Base-by-base conservation (phyloP, 371 early-diverging fungal genomes). In the Syncephalis fuscata region DNA sequence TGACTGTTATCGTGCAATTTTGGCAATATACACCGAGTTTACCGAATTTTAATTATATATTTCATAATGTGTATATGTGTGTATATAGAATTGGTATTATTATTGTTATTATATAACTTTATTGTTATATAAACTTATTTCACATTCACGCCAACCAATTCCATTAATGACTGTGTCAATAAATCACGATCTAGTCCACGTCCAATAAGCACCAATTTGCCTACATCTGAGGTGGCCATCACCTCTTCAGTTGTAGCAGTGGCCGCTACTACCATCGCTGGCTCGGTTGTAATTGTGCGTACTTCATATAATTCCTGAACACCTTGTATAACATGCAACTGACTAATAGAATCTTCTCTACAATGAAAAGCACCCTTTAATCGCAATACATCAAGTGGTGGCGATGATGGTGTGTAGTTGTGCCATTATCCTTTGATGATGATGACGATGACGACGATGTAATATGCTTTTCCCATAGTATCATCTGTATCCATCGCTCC, bases 291-390 rank as follows among this genome's bases (percentile, higher is more conserved):
- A 36, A 44, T 42, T 20, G 68, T 66, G 50, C 86, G 84, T 37
- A 82, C 73, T 58, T 94, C 92, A 57, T 89, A 94, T 41, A 91
- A 59, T 49, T 92, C 92, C 51, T 88, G 83, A 7, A 94, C 95
- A 25, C 85, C 91, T 59, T 94, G 92, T 22, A 92, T 76, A 1
- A 85, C 71, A 8, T 72, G 51, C 32, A 70, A 56, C 16, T 76
- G 69, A 16, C 60, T 62, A 23, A 19, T 15, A 3, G 66, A 57
- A 2, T 59, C 58, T 8, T 67, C 64, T 8, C 48, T 55, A 17
- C 74, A 67, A 15, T 56, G 65, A 1, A 92, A 26, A 17, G 90
- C 70, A 2, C 88, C 92, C 53, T 94, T 94, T 41, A 89, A 63
- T 14, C 95, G 74, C 44, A 92, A 60, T 7, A 92, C 71, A 32